Evolutionary conservation across 106 monocot species (phyloP), one percentile per base, ranked within the genome.

Genomic region (Xerophyta viscosa): DNA sequence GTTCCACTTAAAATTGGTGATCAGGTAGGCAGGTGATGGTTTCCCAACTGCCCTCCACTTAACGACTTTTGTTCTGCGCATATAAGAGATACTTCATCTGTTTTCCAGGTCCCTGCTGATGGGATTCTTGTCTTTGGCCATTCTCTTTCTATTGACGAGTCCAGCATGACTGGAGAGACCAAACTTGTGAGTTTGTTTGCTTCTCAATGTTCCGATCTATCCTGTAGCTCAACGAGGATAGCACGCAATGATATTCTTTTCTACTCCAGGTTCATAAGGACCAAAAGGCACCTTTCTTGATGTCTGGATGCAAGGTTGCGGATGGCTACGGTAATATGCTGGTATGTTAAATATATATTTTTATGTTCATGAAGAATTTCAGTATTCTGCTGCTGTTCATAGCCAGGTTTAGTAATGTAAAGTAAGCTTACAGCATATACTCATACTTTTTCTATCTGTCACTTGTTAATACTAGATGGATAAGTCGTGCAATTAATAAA

Each of bases 221-320:
- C n/a, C n/a, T n/a, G n/a, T n/a, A n/a, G n/a, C n/a, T n/a, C n/a
- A n/a, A n/a, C n/a, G n/a, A n/a, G n/a, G n/a, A n/a, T n/a, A n/a
- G n/a, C n/a, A n/a, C n/a, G n/a, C n/a, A n/a, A n/a, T n/a, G n/a
- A n/a, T n/a, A n/a, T n/a, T n/a, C n/a, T n/a, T n/a, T n/a, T n/a
- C n/a, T n/a, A n/a, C n/a, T 36, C 11, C 58, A 96, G 96, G 88
- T 81, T 43, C 78, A 68, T 48, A 96, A 89, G 61, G 76, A 96
- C 71, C 78, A 71, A 25, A 96, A 68, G 36, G 52, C 76, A 50
- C 96, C 96, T 24, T 96, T 96, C 79, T 79, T 96, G 59, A 82
- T 96, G 84, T 88, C 96, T 69, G 96, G 96, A 52, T 96, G 96
- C 78, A 96, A 96, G 63, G 79, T 96, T 48, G 84, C 88, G 45